phyloP scores from a whole-genome alignment of 169 alveolate species.

The Plasmodium adleri region DNA sequence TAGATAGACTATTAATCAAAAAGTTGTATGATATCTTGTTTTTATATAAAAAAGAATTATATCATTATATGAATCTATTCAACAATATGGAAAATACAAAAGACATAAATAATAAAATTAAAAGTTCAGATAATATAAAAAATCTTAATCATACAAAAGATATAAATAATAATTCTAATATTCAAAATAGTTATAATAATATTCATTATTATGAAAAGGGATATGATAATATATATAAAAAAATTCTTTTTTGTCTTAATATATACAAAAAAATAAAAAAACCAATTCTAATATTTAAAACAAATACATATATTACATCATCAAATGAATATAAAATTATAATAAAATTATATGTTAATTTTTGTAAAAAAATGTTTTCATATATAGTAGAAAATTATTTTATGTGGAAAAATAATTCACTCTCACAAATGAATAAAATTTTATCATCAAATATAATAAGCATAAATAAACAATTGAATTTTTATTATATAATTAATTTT shows the following conservation, averaged over 20 bases:
- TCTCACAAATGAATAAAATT: constrained; percentile 68
- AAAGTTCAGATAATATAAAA: too few relatives aligned
- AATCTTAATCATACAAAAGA: too few relatives aligned
- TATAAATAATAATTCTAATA: too few relatives aligned
- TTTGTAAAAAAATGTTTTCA: constrained; percentile 72
- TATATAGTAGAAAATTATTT: constrained; percentile 54
- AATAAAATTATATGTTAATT: constrained; percentile 55
- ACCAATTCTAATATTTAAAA: constrained; percentile 70
- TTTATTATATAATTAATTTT: constrained; percentile 66
- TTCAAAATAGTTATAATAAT: too few relatives aligned
- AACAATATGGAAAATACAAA: constrained; percentile 48
- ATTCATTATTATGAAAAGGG: too few relatives aligned
- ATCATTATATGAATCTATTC: constrained; percentile 40
- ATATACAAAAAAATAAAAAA: constrained; percentile 66
- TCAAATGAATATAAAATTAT: constrained; percentile 74
- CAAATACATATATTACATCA: constrained; percentile 58
- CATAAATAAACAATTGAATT: constrained; percentile 68
- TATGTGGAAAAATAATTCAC: constrained; percentile 51
- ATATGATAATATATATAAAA: constrained; percentile 30
- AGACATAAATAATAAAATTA: background rate
- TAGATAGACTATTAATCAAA: constrained; percentile 72
- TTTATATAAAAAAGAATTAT: constrained; percentile 54
- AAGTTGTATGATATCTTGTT: constrained; percentile 58
- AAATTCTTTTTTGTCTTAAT: constrained; percentile 40
- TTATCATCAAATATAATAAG: constrained; percentile 60